Evolutionary conservation across 768 basidiomycete genomes (phyloP).

Genomic region (Tremella mesenterica): DNA sequence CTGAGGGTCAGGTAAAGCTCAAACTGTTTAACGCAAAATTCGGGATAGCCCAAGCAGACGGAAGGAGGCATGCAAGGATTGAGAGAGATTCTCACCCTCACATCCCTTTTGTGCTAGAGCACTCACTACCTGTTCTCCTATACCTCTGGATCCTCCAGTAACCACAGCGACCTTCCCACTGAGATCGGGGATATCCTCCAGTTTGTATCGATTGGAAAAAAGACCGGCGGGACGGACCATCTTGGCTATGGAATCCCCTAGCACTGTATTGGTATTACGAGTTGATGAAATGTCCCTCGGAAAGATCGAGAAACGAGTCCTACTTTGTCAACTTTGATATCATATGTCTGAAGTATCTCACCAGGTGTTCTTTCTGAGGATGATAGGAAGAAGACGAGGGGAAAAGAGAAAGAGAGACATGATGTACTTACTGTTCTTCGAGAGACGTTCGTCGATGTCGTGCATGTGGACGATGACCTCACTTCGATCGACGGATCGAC

Average conservation of each 20-base stretch:
- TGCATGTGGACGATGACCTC: too few relatives aligned
- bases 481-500: too few relatives aligned
- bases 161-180: slow-evolving; percentile 50
- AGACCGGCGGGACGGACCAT: slow-evolving; percentile 35
- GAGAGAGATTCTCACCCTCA: slow-evolving; percentile 14
- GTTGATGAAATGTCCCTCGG: neutral
- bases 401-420: too few relatives aligned
- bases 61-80: neutral
- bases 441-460: too few relatives aligned
- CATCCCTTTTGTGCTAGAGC: slow-evolving; percentile 32
- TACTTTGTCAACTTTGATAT: too few relatives aligned
- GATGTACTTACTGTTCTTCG: too few relatives aligned
- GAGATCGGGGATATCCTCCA: slow-evolving; percentile 49
- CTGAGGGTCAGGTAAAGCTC: slow-evolving; percentile 5
- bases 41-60: neutral
- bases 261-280: neutral
- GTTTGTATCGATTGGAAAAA: slow-evolving; percentile 38
- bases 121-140: slow-evolving; percentile 27
- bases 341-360: too few relatives aligned
- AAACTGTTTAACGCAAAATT: neutral
- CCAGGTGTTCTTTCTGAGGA: too few relatives aligned
- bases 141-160: slow-evolving; percentile 49
- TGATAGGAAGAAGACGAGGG: too few relatives aligned
- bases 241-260: neutral
- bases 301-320: neutral